Evolutionary conservation across 108 stramenopile genomes (phyloP), one percentile per base, ranked within the genome.

Genomic region (Aureococcus anophagefferens): DNA sequence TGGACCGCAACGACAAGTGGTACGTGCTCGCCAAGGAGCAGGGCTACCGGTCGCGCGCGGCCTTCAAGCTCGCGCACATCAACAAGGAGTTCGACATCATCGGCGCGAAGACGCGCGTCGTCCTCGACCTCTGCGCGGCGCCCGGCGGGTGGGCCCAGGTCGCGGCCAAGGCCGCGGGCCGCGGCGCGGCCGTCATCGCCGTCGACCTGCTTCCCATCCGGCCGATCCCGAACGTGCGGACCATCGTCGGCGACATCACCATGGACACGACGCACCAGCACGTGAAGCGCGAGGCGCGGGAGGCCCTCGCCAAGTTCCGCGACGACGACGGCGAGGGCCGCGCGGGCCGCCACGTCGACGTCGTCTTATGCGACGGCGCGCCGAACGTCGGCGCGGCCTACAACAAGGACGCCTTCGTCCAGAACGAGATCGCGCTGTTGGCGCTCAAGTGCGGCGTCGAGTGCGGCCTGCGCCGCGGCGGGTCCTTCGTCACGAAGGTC

Each of bases 101-200:
- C 37, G 67, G 80, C 63, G 71, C 83, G 36, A 78, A 77, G 64
- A 88, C 94, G 33, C 85, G 84, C 46, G 89, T 92, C 9, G 73
- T 76, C 36, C 81, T 99, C 68, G 99, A 99, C 81, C 85, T 99
- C 25, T 99, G 99, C 81, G 99, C 96, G 29, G 99, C 99, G 31
- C 99, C 99, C 33, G 99, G 99, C 31, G 99, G 99, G 36, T 99
- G 99, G 99, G 89, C 93, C 32, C 99, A 99, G 81, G 93, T 99
- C 16, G 90, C 91, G 35, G 74, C 85, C 7, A 89, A 96, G 46
- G 73, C 82, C 68, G 89, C 91, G 80, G 82, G 87, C 59, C 73
- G 46, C 69, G 67, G 73, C 30, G 73, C 83, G 66, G 77, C 79
- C 51, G 93, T 99, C 64, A 78, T 99, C 29, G 96, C 95, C 29